Percentiles rank a stretch among this genome's conserved stretches.
Conservation (phyloP, 306 rosid species). For the Fagus crenata region DNA sequence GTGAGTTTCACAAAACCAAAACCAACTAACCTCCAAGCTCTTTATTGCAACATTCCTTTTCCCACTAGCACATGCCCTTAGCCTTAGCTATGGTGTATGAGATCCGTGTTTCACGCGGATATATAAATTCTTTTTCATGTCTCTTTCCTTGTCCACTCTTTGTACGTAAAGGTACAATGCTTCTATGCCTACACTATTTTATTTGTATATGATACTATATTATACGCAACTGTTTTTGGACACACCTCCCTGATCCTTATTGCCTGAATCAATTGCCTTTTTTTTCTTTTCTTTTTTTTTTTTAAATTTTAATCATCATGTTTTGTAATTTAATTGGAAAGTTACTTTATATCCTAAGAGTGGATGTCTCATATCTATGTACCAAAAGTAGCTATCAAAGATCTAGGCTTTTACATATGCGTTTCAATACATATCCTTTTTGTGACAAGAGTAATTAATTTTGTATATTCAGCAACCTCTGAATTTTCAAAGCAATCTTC, state of each 20-base stretch:
- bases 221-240: background rate
- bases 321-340: background rate
- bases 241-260: too few relatives aligned
- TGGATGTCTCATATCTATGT: background rate
- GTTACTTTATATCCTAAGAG: background rate
- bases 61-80: slow-evolving; percentile 33
- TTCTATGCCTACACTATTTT: background rate
- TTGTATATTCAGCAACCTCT: too few relatives aligned
- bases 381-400: background rate
- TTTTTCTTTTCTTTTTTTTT: too few relatives aligned
- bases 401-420: too few relatives aligned
- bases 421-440: background rate
- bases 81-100: background rate
- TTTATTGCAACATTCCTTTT: slow-evolving; percentile 18
- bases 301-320: background rate
- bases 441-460: background rate
- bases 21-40: background rate
- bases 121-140: slow-evolving; percentile 6
- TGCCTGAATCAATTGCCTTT: background rate
- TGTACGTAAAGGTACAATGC: slow-evolving; percentile 23
- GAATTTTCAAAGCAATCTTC: background rate
- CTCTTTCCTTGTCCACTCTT: slow-evolving; percentile 14
- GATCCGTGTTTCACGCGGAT: slow-evolving; percentile 30
- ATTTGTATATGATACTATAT: too few relatives aligned
- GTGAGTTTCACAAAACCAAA: background rate